Evolutionary conservation across 208 protist genomes (phyloP), one percentile per base, ranked within the genome.

Genomic region (Crithidia sp.): DNA sequence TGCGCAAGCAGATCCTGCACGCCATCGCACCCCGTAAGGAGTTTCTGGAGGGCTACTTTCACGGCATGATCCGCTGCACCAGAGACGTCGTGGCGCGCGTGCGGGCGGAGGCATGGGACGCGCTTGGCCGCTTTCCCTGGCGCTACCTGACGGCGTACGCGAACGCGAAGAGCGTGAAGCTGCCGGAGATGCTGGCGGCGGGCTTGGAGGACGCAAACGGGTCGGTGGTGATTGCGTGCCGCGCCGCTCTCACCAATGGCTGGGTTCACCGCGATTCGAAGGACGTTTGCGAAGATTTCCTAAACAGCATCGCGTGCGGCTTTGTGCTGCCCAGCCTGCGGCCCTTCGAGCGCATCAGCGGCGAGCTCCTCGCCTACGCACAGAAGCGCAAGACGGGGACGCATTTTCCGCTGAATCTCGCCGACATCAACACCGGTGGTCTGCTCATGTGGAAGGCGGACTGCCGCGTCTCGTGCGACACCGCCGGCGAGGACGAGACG

Each of bases 41-140:
- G 83, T 95, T 95, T 62, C 81, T 95, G 6, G 84, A 95, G 47
- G 93, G 89, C 7, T 97, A 97, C 74, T 97, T 97, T 74, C 87
- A 92, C 77, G 84, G 88, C 17, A 92, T 95, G 81, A 74, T 94
- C 12, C 90, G 93, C 44, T 88, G 76, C 66, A 67, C 81, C 12
- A 83, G 88, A 41, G 93, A 97, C 69, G 84, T 86, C 16, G 90
- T 95, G 39, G 81, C 93, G 5, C 85, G 89, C 36, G 93, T 97
- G 43, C 88, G 93, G 5, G 84, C 77, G 0, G 91, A 89, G 72
- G 90, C 93, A 4, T 97, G 93, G 91, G 93, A 97, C 53, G 89
- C 89, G 0, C 78, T 97, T 7, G 76, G 89, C 12, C 87, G 89
- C 50, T 95, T 95, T 57, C 87, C 85, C 16, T 95, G 90, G 89